These are phyloP conservation scores for Pyrenula massariospora DNA, from an alignment of 495 filamentous ascomycete species.

Conservation along the genomic window DNA sequence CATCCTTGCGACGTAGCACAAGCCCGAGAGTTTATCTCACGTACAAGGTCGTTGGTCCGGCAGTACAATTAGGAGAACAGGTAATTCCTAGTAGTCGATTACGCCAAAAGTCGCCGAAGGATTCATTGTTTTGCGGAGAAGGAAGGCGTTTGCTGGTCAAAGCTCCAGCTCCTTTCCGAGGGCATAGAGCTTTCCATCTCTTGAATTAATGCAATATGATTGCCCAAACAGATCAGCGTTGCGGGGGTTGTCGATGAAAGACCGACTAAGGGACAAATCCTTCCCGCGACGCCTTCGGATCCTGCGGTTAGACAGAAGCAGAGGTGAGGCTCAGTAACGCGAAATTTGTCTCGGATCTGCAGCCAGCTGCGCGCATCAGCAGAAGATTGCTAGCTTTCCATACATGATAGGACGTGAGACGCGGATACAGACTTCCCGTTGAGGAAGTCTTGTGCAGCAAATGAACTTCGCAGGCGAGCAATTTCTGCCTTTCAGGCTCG, in stretches of 20 bases:
- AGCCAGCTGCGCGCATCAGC: too few species aligned
- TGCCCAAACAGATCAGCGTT: background rate
- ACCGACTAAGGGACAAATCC: background rate
- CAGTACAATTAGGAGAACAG: background rate
- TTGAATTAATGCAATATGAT: background rate
- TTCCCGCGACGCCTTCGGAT: background rate
- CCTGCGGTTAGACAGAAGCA: background rate
- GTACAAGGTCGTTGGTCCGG: too few species aligned
- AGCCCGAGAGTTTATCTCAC: background rate
- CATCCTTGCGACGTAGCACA: background rate
- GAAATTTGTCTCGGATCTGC: too few species aligned
- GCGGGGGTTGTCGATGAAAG: background rate
- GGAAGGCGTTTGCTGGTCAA: background rate
- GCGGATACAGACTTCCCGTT: background rate
- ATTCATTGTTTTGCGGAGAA: background rate
- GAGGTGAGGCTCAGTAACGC: background rate
- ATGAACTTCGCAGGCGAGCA: too few species aligned
- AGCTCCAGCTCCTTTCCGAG: background rate
- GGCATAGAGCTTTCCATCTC: background rate
- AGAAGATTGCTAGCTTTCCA: too few species aligned
- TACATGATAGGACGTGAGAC: background rate
- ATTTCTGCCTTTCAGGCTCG: too few species aligned
- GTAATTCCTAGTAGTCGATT: background rate
- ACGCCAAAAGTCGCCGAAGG: background rate
- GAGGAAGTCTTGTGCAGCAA: background rate